phyloP scores from a whole-genome alignment of 805 yeast genomes.

The Debaryomyces prosopidis region DNA sequence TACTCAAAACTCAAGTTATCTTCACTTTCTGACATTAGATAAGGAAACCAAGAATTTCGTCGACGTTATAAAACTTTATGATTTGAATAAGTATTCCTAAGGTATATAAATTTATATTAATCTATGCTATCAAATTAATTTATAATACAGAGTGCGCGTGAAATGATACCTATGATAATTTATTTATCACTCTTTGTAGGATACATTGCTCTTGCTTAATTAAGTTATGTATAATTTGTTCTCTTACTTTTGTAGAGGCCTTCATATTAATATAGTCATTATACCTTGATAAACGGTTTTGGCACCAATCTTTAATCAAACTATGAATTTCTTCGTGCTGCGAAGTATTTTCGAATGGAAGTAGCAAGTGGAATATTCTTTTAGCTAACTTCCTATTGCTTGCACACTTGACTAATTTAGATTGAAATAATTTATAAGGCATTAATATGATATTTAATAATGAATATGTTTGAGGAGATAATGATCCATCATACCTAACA shows the following conservation, averaged over 20 bases:
- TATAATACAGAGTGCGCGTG: neutral
- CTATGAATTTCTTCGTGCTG: constrained; percentile 8
- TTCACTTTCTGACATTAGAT: constrained; percentile 2
- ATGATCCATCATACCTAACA: constrained; percentile 42
- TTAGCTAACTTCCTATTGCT: constrained; percentile 22
- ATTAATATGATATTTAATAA: constrained; percentile 25
- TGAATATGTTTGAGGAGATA: constrained; percentile 47
- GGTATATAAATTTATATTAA: neutral
- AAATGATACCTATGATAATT: neutral
- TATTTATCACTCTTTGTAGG: neutral
- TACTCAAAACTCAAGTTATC: constrained; percentile 10
- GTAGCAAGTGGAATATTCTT: constrained; percentile 4
- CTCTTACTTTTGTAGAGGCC: neutral
- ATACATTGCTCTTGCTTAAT: neutral
- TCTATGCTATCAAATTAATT: neutral
- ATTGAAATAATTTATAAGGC: constrained; percentile 26
- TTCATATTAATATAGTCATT: neutral
- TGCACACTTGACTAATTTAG: constrained; percentile 16
- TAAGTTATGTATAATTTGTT: neutral
- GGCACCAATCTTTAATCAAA: constrained; percentile 26
- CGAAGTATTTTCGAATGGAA: neutral
- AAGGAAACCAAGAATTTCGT: neutral
- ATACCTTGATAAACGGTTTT: constrained; percentile 19
- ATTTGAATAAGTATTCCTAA: too few relatives aligned
- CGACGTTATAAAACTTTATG: too few relatives aligned